phyloP scores from a whole-genome alignment of 257 asterid species.

The Lithospermum erythrorhizon region DNA sequence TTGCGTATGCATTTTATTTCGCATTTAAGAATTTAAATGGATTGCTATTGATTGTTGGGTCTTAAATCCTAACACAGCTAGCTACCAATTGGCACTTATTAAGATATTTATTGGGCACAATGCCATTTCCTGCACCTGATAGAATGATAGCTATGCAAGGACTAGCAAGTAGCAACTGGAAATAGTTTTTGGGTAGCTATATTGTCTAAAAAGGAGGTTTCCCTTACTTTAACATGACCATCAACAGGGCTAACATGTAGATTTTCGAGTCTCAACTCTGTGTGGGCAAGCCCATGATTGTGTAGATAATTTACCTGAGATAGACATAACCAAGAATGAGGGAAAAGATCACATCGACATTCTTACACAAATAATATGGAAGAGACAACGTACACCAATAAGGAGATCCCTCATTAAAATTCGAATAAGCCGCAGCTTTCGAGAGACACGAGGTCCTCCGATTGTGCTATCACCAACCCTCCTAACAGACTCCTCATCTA shows the following conservation, averaged over 20 bases:
- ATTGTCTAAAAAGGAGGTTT: constrained; percentile 4
- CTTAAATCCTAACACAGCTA: no score
- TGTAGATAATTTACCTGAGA: constrained; percentile 89
- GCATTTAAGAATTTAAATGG: no score
- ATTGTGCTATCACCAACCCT: constrained; percentile 83
- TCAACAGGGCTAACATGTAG: constrained; percentile 88
- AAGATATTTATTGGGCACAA: no score
- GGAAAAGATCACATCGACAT: constrained; percentile 1
- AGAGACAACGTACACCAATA: constrained; percentile 56
- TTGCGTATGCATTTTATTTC: no score
- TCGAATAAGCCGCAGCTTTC: constrained; percentile 72
- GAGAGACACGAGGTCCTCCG: constrained; percentile 89
- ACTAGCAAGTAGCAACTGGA: background rate
- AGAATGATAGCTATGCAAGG: background rate
- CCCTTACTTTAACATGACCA: constrained; percentile 77
- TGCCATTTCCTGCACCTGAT: no score
- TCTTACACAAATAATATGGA: background rate
- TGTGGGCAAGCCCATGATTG: constrained; percentile 96
- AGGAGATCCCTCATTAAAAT: constrained; percentile 86
- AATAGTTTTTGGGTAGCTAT: background rate
- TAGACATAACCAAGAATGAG: constrained; percentile 5
- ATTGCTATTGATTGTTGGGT: no score
- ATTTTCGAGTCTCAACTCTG: constrained; percentile 84
- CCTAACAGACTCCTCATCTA: constrained; percentile 78
- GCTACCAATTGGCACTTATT: no score